phyloP scores from a whole-genome alignment of 1,284 basidiomycete genomes.

The Fomitopsis schrenkii region DNA sequence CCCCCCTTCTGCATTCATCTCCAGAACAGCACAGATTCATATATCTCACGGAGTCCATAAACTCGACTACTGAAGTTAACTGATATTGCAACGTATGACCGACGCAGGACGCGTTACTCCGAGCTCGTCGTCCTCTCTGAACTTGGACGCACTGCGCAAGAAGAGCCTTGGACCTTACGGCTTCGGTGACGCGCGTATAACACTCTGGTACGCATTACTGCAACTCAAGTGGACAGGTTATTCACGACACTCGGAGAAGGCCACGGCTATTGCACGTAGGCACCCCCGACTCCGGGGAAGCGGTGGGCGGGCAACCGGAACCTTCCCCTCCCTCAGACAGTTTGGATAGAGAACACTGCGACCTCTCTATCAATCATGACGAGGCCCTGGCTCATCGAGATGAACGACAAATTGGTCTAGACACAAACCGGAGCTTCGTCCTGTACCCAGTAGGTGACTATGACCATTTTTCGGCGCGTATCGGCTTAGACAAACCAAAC shows the following conservation, averaged over 20 bases:
- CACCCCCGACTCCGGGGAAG: not conserved
- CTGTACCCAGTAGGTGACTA: constrained; percentile 78
- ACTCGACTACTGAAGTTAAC: not conserved
- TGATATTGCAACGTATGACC: not conserved
- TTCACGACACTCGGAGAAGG: constrained; percentile 31
- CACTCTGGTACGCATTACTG: constrained; percentile 48
- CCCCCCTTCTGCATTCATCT: not conserved
- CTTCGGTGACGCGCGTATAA: constrained; percentile 50
- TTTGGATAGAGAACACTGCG: not conserved
- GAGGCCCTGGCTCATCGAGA: constrained; percentile 49
- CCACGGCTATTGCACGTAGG: constrained; percentile 40
- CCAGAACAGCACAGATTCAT: not conserved
- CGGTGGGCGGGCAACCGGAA: constrained; percentile 2
- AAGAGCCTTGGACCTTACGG: constrained; percentile 56
- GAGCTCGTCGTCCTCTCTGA: constrained; percentile 13
- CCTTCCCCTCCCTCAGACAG: not conserved
- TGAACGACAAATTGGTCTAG: constrained; percentile 81
- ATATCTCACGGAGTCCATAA: not conserved
- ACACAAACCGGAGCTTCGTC: constrained; percentile 88
- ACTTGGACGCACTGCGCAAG: constrained; percentile 47
- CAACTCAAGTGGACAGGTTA: not conserved
- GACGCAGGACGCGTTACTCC: not conserved
- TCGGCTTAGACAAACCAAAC: not conserved
- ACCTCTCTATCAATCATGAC: not conserved
- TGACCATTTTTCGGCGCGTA: constrained; percentile 9